phyloP scores from a whole-genome alignment of 202 grass and related monocot species.

The Panicum hallii region DNA sequence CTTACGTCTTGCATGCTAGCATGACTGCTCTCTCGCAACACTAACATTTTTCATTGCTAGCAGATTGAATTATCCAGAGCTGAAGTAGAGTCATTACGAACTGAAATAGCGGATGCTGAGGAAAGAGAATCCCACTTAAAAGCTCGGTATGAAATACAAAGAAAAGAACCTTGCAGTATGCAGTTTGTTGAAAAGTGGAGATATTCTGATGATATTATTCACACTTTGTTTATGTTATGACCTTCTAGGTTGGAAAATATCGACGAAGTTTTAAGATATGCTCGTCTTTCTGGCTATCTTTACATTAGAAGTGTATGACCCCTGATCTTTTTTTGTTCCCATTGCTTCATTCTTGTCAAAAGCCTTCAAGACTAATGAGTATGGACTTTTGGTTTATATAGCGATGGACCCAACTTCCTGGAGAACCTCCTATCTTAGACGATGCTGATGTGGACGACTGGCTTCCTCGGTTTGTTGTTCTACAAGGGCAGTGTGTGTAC shows the following conservation, averaged over 20 bases:
- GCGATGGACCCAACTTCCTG: conserved; percentile 91
- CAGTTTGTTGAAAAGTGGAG: not conserved
- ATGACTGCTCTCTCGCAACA: not conserved
- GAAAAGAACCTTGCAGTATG: not conserved
- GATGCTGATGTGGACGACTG: conserved; percentile 87
- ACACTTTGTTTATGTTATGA: not conserved
- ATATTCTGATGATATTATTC: not conserved
- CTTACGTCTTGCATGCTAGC: not conserved
- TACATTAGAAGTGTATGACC: conserved; percentile 78
- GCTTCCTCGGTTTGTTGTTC: conserved; percentile 89
- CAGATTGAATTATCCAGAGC: conserved; percentile 80
- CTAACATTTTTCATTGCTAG: conserved; percentile 19
- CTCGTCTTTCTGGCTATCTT: conserved; percentile 81
- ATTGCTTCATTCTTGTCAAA: not conserved
- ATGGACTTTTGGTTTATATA: conserved; percentile 24
- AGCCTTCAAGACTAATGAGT: not conserved
- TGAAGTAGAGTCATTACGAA: conserved; percentile 76
- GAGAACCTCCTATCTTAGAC: conserved; percentile 95
- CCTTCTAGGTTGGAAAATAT: conserved; percentile 78
- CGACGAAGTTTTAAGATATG: conserved; percentile 82
- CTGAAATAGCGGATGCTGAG: conserved; percentile 76
- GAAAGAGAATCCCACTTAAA: conserved; percentile 88
- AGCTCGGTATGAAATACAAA: conserved; percentile 71
- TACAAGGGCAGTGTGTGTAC: conserved; percentile 87
- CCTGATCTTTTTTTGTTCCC: not conserved